A percentile compares a stretch with the other conserved stretches of the same genome.
Conservation (phyloP, 2,329 filamentous ascomycete genomes). For the Stemphylium vesicarium region DNA sequence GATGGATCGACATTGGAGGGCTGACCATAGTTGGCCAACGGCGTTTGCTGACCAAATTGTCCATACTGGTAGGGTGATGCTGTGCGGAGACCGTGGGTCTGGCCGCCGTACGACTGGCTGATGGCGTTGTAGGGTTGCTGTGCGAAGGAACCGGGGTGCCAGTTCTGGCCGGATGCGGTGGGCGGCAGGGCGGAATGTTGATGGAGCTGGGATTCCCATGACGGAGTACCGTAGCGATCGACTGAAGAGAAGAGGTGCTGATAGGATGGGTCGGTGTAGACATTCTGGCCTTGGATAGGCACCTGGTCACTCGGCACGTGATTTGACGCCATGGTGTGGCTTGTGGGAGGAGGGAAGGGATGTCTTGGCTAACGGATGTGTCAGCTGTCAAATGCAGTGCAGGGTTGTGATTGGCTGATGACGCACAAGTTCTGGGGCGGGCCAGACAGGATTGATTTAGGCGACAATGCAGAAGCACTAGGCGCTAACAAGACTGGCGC, state of each 20-base stretch:
- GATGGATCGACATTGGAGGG: slow-evolving; percentile 38
- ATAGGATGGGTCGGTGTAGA: slow-evolving; percentile 43
- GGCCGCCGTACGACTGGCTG: slow-evolving; percentile 33
- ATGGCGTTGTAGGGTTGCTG: slow-evolving; percentile 34
- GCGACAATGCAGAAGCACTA: slow-evolving; percentile 42
- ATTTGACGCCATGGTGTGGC: slow-evolving; percentile 43
- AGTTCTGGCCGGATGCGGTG: slow-evolving; percentile 24
- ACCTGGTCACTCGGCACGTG: slow-evolving; percentile 47
- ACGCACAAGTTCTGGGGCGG: slow-evolving; percentile 29
- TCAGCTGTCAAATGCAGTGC: slow-evolving; percentile 16
- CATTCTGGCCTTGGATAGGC: slow-evolving; percentile 39
- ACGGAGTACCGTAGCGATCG: slow-evolving; percentile 39
- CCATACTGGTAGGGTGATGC: slow-evolving; percentile 44
- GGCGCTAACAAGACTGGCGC: slow-evolving; percentile 40
- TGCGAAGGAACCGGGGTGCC: slow-evolving; percentile 36
- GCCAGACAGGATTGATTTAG: slow-evolving; percentile 36
- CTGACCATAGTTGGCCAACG: slow-evolving; percentile 33
- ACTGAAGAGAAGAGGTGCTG: slow-evolving; percentile 36
- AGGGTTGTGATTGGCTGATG: slow-evolving; percentile 37
- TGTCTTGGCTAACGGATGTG: slow-evolving; percentile 19
- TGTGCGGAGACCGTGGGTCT: slow-evolving; percentile 32
- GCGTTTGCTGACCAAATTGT: slow-evolving; percentile 35
- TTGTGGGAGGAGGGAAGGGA: slow-evolving; percentile 1
- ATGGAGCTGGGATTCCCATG: slow-evolving; percentile 41
- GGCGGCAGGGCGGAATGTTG: slow-evolving; percentile 32